Evolutionary conservation across 139 green algal species (phyloP), one percentile per base, ranked within the genome.

Genomic region (Zygnema cylindricum): DNA sequence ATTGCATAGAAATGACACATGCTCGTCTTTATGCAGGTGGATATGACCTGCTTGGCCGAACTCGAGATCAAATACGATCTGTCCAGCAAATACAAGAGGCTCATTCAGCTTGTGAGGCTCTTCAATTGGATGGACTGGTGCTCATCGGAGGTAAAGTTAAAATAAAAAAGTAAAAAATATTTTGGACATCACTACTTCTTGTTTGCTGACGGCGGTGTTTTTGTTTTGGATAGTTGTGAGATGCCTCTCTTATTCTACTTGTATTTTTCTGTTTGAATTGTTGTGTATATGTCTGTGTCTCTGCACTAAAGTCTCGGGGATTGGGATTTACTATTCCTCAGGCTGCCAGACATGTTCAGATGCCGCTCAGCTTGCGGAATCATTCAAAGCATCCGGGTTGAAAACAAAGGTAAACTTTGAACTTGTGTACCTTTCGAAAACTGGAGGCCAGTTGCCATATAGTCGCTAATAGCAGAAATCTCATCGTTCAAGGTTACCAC

Each of bases 111-210:
- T 90, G 69, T 49, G 77, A 0, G 1, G 38, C 87, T 7, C 69
- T 94, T n/a, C 55, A 39, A 3, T 82, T 96, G 33, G 93, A 96
- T 33, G 94, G 94, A 0, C 81, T 96, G 22, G 77, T 95, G 0
- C 84, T 96, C 22, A 91, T 93, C 25, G 94, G 94, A 40, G 94
- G 94, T 77, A 93, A 96, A n/a, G n/a, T n/a, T n/a, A n/a, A n/a
- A n/a, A n/a, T n/a, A n/a, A n/a, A n/a, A n/a, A n/a, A n/a, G n/a
- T n/a, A n/a, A n/a, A n/a, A n/a, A n/a, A n/a, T n/a, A n/a, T n/a
- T n/a, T n/a, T n/a, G n/a, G n/a, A n/a, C n/a, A n/a, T n/a, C n/a
- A n/a, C n/a, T n/a, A n/a, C n/a, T n/a, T n/a, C n/a, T n/a, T n/a
- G n/a, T n/a, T n/a, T n/a, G 30, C 25, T 35, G 57, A 73, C 25